Percentiles rank a stretch among this genome's conserved stretches.
These are phyloP conservation scores for Sindora glabra DNA, from an alignment of 306 rosid species.

Conservation along the genomic window DNA sequence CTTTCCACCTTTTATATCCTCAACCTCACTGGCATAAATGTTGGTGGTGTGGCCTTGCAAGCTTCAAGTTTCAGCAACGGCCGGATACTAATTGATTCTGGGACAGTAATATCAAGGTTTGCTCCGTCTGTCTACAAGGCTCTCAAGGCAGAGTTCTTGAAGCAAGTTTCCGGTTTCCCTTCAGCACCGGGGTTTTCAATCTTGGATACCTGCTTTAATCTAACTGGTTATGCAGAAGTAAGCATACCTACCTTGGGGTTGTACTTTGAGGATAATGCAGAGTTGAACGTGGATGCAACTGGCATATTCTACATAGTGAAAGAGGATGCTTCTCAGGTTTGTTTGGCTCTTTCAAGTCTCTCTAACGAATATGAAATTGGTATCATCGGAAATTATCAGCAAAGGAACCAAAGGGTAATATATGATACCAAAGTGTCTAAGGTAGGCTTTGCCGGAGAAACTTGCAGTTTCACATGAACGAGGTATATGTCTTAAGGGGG, in stretches of 20 bases:
- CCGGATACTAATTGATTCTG: constrained; percentile 66
- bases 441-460: constrained; percentile 76
- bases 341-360: constrained; percentile 74
- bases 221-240: constrained; percentile 44
- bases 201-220: constrained; percentile 72
- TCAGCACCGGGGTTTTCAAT: constrained; percentile 55
- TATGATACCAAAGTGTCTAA: constrained; percentile 54
- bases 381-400: constrained; percentile 81
- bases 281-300: constrained; percentile 46
- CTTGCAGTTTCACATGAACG: constrained; percentile 50
- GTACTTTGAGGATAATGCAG: constrained; percentile 55
- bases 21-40: constrained; percentile 53
- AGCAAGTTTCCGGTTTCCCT: constrained; percentile 57
- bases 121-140: constrained; percentile 60
- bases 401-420: constrained; percentile 82
- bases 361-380: constrained; percentile 38
- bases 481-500: background rate
- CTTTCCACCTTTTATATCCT: constrained; percentile 56
- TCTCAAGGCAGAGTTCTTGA: constrained; percentile 55
- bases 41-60: constrained; percentile 49
- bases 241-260: constrained; percentile 46
- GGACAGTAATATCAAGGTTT: constrained; percentile 74
- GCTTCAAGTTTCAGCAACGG: constrained; percentile 21
- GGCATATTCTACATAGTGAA: constrained; percentile 50
- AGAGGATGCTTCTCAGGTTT: constrained; percentile 64